Conservation (phyloP, 2,329 filamentous ascomycete genomes). For the Zasmidium citrigriseum region DNA sequence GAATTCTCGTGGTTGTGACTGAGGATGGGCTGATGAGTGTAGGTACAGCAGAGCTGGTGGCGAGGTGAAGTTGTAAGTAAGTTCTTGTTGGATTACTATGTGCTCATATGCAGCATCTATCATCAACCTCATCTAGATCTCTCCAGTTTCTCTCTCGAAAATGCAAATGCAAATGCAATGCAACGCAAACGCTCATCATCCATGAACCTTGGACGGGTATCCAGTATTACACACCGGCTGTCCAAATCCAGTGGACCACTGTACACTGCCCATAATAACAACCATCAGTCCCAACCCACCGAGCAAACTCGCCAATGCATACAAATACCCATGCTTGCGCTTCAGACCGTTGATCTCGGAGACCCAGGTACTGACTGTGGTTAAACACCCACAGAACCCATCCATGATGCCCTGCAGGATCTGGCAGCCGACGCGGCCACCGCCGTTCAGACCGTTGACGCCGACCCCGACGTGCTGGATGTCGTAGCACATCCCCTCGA, state of each 20-base stretch:
- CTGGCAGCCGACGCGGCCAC: slow-evolving; percentile 45
- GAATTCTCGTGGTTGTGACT: neutral
- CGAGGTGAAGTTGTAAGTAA: neutral
- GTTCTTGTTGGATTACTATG: neutral
- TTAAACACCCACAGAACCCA: slow-evolving; percentile 51
- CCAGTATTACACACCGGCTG: slow-evolving; percentile 38
- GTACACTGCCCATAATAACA: slow-evolving; percentile 71
- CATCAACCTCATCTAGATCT: neutral
- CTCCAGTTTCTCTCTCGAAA: neutral
- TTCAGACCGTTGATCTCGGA: slow-evolving; percentile 43
- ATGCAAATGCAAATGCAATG: neutral
- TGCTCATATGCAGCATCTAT: neutral
- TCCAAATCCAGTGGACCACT: slow-evolving; percentile 61
- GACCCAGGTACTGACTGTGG: slow-evolving; percentile 53
- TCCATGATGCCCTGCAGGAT: slow-evolving; percentile 50
- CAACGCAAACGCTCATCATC: slow-evolving; percentile 9
- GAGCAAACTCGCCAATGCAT: slow-evolving; percentile 63
- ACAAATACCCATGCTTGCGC: slow-evolving; percentile 64
- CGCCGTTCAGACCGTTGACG: slow-evolving; percentile 40
- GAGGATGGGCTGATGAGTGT: neutral
- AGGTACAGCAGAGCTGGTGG: neutral
- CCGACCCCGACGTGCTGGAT: slow-evolving; percentile 63
- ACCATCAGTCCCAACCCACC: slow-evolving; percentile 62
- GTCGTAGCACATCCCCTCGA: slow-evolving; percentile 77
- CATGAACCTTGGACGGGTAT: slow-evolving; percentile 32